These are phyloP conservation scores for Penicillium sp. DNA, from an alignment of 2,329 filamentous ascomycete species.

Conservation along the genomic window DNA sequence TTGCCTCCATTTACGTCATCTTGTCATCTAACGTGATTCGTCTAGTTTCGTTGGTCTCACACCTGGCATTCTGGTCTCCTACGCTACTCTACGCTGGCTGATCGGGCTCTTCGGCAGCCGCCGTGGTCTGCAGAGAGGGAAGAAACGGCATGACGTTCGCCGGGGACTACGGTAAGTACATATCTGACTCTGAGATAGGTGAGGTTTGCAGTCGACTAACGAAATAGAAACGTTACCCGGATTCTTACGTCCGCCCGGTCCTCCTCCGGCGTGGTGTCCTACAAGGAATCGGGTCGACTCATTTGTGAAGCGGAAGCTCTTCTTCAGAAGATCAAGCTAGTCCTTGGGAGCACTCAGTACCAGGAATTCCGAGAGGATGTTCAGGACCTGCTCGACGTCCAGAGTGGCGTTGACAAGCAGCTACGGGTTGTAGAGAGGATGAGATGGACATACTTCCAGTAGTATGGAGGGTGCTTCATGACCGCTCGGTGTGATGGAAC, in stretches of 20 bases:
- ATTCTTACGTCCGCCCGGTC: slow-evolving; percentile 70
- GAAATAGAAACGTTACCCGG: slow-evolving; percentile 73
- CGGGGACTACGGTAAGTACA: slow-evolving; percentile 68
- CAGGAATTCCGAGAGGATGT: slow-evolving; percentile 88
- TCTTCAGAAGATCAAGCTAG: slow-evolving; percentile 64
- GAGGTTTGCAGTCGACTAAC: slow-evolving; percentile 1
- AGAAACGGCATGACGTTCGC: slow-evolving; percentile 69
- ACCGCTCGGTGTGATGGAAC: neutral
- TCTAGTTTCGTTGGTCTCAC: slow-evolving; percentile 85
- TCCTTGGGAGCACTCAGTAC: slow-evolving; percentile 74
- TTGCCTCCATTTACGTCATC: neutral
- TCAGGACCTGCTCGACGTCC: slow-evolving; percentile 78
- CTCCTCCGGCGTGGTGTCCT: slow-evolving; percentile 74
- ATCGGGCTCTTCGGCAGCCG: slow-evolving; percentile 69
- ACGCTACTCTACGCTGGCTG: slow-evolving; percentile 73
- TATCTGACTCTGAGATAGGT: neutral
- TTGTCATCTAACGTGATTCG: slow-evolving; percentile 16
- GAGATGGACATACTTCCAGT: slow-evolving; percentile 85
- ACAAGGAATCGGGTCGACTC: slow-evolving; percentile 89
- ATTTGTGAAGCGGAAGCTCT: slow-evolving; percentile 88
- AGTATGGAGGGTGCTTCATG: slow-evolving; percentile 42
- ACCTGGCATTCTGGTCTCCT: slow-evolving; percentile 84
- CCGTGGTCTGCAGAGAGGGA: slow-evolving; percentile 65
- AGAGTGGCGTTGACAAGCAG: slow-evolving; percentile 75
- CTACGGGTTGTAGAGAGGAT: slow-evolving; percentile 78